These are phyloP conservation scores for Lachnellula cervina DNA, from an alignment of 2,329 filamentous ascomycete species.

Conservation along the genomic window DNA sequence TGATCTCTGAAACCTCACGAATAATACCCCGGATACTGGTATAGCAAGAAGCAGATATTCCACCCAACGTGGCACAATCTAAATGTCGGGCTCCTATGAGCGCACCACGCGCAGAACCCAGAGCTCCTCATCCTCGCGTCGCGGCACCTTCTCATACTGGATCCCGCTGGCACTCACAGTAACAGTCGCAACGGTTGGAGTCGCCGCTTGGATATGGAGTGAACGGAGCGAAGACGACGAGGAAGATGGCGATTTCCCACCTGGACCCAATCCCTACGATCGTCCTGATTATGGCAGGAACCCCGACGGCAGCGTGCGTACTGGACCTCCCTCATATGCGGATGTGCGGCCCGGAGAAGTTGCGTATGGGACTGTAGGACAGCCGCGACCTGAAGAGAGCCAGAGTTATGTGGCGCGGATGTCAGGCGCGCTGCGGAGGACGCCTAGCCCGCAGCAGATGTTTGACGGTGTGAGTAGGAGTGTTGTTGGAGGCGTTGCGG, in stretches of 20 bases:
- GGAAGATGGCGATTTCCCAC: constrained; percentile 51
- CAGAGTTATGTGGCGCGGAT: constrained; percentile 68
- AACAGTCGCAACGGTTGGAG: constrained; percentile 77
- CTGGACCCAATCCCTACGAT: constrained; percentile 38
- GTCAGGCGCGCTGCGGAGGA: constrained; percentile 74
- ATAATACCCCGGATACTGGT: constrained; percentile 3
- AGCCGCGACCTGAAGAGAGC: constrained; percentile 40
- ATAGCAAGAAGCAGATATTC: constrained; percentile 18
- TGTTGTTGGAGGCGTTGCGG: constrained; percentile 75
- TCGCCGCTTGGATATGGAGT: constrained; percentile 92
- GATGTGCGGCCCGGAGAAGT: constrained; percentile 33
- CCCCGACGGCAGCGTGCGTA: constrained; percentile 29
- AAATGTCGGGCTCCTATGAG: constrained; percentile 61
- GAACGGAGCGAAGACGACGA: constrained; percentile 69
- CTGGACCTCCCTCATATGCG: constrained; percentile 37
- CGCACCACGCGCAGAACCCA: constrained; percentile 29
- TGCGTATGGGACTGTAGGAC: constrained; percentile 38
- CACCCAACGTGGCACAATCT: constrained; percentile 23
- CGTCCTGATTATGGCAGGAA: constrained; percentile 27
- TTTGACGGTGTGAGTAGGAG: constrained; percentile 78
- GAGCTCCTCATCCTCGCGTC: constrained; percentile 53
- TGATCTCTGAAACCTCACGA: constrained; percentile 4
- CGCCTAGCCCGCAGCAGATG: constrained; percentile 82
- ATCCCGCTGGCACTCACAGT: constrained; percentile 82
- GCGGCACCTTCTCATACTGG: constrained; percentile 74